A percentile compares a stretch with the other conserved stretches of the same genome.
Conservation (phyloP, 306 rosid species). For the Medicago truncatula region MtrunA17r5.0-ANR NC_053049.1:41336001-41336500, state of each 20-base stretch:
- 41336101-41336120: background rate
- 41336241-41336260: background rate
- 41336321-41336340: slow-evolving; percentile 68
- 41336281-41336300: slow-evolving; percentile 66
- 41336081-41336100: too few relatives aligned
- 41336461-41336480: slow-evolving; percentile 78
- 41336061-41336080: too few relatives aligned
- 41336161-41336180: too few relatives aligned
- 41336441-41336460: slow-evolving; percentile 56
- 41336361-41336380: slow-evolving; percentile 56
- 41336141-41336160: too few relatives aligned
- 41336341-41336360: slow-evolving; percentile 69
- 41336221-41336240: background rate
- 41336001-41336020: too few relatives aligned
- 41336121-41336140: background rate
- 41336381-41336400: slow-evolving; percentile 63
- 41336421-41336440: slow-evolving; percentile 50
- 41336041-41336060: too few relatives aligned
- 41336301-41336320: slow-evolving; percentile 51
- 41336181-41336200: background rate
- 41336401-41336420: slow-evolving; percentile 81
- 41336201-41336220: background rate
- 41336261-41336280: slow-evolving; percentile 81
- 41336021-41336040: too few relatives aligned
- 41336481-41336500: slow-evolving; percentile 40